A percentile compares a stretch with the other conserved stretches of the same genome.
Conservation (phyloP, 257 asterid genomes). For the Fraxinus excelsior region DNA sequence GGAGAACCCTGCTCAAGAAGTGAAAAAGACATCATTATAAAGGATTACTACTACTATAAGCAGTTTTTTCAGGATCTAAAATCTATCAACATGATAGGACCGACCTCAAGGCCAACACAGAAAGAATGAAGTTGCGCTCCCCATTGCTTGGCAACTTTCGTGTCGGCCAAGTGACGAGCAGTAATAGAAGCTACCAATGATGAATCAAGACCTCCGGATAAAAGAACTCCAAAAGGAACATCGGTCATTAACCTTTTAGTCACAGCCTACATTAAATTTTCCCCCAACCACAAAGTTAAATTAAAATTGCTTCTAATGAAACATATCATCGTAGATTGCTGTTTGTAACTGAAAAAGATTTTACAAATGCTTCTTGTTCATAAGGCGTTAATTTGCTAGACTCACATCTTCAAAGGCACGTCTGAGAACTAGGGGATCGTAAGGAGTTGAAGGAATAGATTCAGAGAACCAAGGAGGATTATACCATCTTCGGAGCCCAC, state of each 20-base stretch:
- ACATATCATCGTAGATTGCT: neutral
- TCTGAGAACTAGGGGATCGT: constrained; percentile 77
- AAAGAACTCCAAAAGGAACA: constrained; percentile 94
- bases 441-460: constrained; percentile 79
- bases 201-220: constrained; percentile 97
- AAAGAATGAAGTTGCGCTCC: constrained; percentile 96
- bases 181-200: constrained; percentile 90
- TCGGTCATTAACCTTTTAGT: constrained; percentile 93
- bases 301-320: neutral
- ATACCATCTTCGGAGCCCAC: constrained; percentile 78
- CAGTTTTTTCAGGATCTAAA: constrained; percentile 1
- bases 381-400: neutral
- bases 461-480: constrained; percentile 93
- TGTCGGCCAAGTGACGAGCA: constrained; percentile 82
- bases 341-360: neutral
- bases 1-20: constrained; percentile 76
- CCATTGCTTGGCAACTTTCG: constrained; percentile 89
- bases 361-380: neutral
- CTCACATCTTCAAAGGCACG: constrained; percentile 87
- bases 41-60: neutral
- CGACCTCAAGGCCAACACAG: constrained; percentile 96
- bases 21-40: neutral
- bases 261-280: constrained; percentile 67
- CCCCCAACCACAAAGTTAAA: constrained; percentile 3
- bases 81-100: neutral